phyloP scores from a whole-genome alignment of 2,329 filamentous ascomycete species.

The Amauroascus verrucosus region DNA sequence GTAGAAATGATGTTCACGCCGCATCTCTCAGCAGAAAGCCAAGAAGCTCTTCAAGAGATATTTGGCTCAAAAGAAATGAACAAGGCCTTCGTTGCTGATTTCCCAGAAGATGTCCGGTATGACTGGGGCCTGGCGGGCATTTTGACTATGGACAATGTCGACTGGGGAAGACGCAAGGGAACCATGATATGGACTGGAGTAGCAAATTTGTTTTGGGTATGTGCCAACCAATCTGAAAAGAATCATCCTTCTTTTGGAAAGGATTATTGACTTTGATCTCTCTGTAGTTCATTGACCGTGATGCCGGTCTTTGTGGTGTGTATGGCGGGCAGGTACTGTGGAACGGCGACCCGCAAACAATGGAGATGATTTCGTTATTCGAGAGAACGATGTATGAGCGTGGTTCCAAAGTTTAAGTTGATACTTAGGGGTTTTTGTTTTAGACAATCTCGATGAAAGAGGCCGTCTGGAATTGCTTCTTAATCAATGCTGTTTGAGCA shows the following conservation, averaged over 20 bases:
- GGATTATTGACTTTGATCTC: background rate
- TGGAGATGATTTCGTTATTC: background rate
- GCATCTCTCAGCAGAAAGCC: slow-evolving; percentile 5
- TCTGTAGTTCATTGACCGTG: slow-evolving; percentile 3
- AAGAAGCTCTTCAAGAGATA: background rate
- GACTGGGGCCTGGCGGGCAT: background rate
- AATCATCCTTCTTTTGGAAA: background rate
- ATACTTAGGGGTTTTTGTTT: background rate
- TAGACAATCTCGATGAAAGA: background rate
- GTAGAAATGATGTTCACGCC: slow-evolving; percentile 6
- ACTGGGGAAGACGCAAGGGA: slow-evolving; percentile 1
- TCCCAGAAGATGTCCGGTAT: background rate
- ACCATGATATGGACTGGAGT: slow-evolving; percentile 5
- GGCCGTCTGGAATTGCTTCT: background rate
- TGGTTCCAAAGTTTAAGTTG: background rate
- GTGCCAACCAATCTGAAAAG: background rate
- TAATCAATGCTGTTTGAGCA: background rate
- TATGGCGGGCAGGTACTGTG: slow-evolving; percentile 6
- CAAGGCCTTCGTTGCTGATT: background rate
- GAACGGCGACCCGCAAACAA: slow-evolving; percentile 1
- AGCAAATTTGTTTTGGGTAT: slow-evolving; percentile 9
- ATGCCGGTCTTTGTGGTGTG: slow-evolving; percentile 3
- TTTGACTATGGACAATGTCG: background rate
- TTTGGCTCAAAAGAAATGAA: background rate
- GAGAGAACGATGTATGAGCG: slow-evolving; percentile 1